Conservation (phyloP, 2,329 filamentous ascomycete genomes). For the Epichloe hybrida region DNA sequence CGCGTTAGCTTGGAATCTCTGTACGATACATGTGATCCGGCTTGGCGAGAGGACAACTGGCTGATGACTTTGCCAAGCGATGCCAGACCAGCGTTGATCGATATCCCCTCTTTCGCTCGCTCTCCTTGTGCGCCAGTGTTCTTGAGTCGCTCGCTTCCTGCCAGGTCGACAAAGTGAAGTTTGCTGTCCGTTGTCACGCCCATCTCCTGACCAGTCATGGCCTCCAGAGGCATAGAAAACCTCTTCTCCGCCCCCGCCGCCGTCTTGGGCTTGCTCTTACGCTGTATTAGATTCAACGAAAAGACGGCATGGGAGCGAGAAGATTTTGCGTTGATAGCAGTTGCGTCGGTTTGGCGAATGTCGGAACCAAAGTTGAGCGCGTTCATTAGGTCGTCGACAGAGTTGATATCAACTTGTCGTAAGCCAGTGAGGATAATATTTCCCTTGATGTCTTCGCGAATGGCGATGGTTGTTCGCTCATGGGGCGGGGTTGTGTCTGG, state of each 20-base stretch:
- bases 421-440: conserved; percentile 89
- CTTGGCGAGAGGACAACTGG: conserved; percentile 79
- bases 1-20: conserved; percentile 95
- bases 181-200: conserved; percentile 90
- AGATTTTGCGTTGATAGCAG: conserved; percentile 93
- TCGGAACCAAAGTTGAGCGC: conserved; percentile 85
- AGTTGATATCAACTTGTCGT: conserved; percentile 77
- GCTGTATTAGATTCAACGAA: conserved; percentile 83
- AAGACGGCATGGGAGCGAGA: conserved; percentile 97
- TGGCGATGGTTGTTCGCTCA: conserved; percentile 72
- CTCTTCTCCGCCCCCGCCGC: conserved; percentile 61
- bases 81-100: conserved; percentile 91
- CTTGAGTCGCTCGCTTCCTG: conserved; percentile 90
- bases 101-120: conserved; percentile 88
- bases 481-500: conserved; percentile 54
- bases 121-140: conserved; percentile 95
- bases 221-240: conserved; percentile 73
- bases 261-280: conserved; percentile 45
- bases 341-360: conserved; percentile 92
- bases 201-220: conserved; percentile 51
- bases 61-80: conserved; percentile 97
- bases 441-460: conserved; percentile 87
- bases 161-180: conserved; percentile 94
- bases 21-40: conserved; percentile 88
- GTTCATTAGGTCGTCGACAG: conserved; percentile 77